Base-by-base conservation (phyloP, 208 protist species). In the Acanthamoeba sp. region DNA sequence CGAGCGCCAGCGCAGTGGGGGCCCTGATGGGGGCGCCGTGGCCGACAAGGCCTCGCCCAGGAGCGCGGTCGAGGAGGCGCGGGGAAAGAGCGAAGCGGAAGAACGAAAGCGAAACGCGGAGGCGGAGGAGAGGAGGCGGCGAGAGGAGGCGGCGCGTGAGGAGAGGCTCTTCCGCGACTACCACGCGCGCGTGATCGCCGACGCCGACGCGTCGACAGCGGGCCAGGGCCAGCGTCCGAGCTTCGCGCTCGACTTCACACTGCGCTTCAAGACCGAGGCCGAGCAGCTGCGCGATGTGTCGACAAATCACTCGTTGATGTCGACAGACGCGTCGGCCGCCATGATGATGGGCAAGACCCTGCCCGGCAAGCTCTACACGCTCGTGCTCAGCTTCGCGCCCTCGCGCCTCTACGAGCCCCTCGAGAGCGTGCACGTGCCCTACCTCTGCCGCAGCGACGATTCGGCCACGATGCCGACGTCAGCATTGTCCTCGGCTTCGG, bases 381-480 rank as follows among this genome's bases (percentile, higher is more conserved):
- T 92, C 16, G 87, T 92, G 4, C 87, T 92, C 29, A 32, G 29
- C 27, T 92, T 92, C 45, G 22, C 87, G 4, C 36, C 90, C 12
- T 92, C 87, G 24, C 32, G 29, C 27, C 27, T 92, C 62, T 92
- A 92, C 45, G 87, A 92, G n/a, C 50, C 50, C 20, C 27, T 92
- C n/a, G 57, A 38, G 9, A 76, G 36, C 38, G 87, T 92, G 20
- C 87, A 92, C 40, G 45, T 92, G 9, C 87, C 87, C 59, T 92
- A 89, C 42, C 45, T 89, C 24, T 89, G 82, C 48, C 45, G 82
- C n/a, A 45, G 27, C 38, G 73, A 55, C 20, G 73, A 84, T 10
- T 22, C 18, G 24, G 24, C 34, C 12, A 40, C 32, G 27, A 50
- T 50, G 45, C 10, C 18, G 45, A 50, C 45, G 45, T 50, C 45